Percentiles rank a stretch among this genome's conserved stretches.
phyloP scores from a whole-genome alignment of 495 filamentous ascomycete species.

The Daldinia loculata region DNA sequence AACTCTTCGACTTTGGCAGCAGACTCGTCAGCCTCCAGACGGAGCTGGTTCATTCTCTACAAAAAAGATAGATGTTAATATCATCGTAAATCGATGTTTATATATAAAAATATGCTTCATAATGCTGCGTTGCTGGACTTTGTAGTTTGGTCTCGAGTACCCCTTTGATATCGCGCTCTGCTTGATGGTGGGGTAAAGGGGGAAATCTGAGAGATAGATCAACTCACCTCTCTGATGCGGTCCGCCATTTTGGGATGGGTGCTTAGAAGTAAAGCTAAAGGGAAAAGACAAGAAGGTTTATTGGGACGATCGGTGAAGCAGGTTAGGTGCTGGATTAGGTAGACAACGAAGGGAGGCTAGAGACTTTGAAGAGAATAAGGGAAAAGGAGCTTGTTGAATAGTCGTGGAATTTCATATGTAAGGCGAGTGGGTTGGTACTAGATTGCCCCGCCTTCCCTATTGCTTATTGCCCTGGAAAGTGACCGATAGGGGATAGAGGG shows the following conservation, averaged over 20 bases:
- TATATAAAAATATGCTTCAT: slow-evolving; percentile 18
- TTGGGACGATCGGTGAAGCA: slow-evolving; percentile 22
- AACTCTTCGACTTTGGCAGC: slow-evolving; percentile 83
- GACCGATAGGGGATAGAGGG: slow-evolving; percentile 40
- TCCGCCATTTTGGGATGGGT: slow-evolving; percentile 61
- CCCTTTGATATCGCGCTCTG: slow-evolving; percentile 25
- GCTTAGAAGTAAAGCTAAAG: slow-evolving; percentile 13
- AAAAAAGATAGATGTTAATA: slow-evolving; percentile 33
- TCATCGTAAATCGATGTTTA: slow-evolving; percentile 15
- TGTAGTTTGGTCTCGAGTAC: background rate
- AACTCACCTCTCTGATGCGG: slow-evolving; percentile 82
- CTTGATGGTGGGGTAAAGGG: slow-evolving; percentile 56
- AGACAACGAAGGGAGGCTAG: slow-evolving; percentile 34
- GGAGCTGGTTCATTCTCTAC: slow-evolving; percentile 93
- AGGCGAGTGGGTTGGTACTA: slow-evolving; percentile 38
- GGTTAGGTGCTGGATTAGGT: slow-evolving; percentile 32
- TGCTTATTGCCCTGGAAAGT: slow-evolving; percentile 35
- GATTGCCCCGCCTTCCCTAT: slow-evolving; percentile 46
- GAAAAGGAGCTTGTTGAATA: slow-evolving; percentile 40
- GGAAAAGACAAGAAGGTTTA: slow-evolving; percentile 27
- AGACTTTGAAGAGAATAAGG: slow-evolving; percentile 33
- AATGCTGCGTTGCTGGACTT: background rate
- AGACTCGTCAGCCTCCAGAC: slow-evolving; percentile 87
- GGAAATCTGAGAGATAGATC: slow-evolving; percentile 44
- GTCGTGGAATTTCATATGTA: slow-evolving; percentile 47